Base-by-base conservation (phyloP, 2,329 filamentous ascomycete genomes). In the Penicillium concentricum region DNA sequence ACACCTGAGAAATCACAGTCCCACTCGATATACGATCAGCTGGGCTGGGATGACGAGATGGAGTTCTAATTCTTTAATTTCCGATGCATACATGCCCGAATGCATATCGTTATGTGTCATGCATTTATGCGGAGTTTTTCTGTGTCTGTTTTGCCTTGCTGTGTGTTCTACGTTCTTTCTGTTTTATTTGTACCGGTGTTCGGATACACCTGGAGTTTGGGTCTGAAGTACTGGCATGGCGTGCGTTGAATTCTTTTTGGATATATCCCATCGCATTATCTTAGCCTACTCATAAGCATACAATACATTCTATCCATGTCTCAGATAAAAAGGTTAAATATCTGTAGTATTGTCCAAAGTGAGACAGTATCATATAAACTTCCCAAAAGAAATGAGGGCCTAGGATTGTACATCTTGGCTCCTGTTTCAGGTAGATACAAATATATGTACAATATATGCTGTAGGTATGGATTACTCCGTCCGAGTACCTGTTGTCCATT, bases 31-130 rank as follows among this genome's bases (percentile, higher is more conserved):
- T 79, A 79, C 54, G 74, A 74, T 56, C 67, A 72, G 44, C 58
- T 79, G 48, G 77, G 77, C 50, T 79, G 77, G 77, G 72, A 77
- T 58, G 73, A 76, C 55, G 69, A 72, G 42, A 59, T 68, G 60
- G 64, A 63, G 18, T 30, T 67, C 22, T 68, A 56, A 59, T 34
- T 28, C 28, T 28, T 13, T 18, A n/a, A 13, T 35, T 30, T 18
- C 16, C 12, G 10, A 35, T 20, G 41, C 34, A 55, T 42, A 18
- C 35, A 22, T n/a, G 37, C 47, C 30, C 30, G 24, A 20, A 28
- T 57, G 30, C 48, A 43, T 35, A 38, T 38, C 44, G n/a, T 39
- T 5, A 54, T 54, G 6, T 35, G 13, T 47, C 35, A 47, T 53
- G 42, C 35, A 46, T 42, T 53, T 26, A 42, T 37, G 24, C 12